Percentiles rank a stretch among this genome's conserved stretches.
Evolutionary conservation across 495 filamentous ascomycete species (phyloP).

Genomic region (Ramalina peruviana): DNA sequence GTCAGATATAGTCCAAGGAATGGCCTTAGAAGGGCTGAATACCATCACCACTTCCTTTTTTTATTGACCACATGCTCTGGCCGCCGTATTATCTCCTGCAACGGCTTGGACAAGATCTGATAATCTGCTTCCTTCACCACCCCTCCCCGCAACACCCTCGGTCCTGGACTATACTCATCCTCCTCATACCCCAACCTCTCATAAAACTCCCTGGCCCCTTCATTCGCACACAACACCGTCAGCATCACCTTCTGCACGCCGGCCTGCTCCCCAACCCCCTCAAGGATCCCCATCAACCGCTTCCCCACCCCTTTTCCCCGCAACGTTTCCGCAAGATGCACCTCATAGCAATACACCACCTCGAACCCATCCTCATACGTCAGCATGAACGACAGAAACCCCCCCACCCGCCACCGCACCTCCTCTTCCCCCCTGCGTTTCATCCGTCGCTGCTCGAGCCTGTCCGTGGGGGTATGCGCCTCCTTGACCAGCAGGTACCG

Average conservation of each 20-base stretch:
- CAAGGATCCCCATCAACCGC: conserved; percentile 28
- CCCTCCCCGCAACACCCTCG: conserved; percentile 48
- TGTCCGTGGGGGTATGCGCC: background rate
- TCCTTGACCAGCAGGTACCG: conserved; percentile 44
- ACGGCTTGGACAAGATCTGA: conserved; percentile 52
- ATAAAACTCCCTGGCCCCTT: conserved; percentile 50
- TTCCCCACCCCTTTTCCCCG: conserved; percentile 34
- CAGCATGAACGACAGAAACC: conserved; percentile 72
- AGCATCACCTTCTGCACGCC: conserved; percentile 65
- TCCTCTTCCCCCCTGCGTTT: background rate
- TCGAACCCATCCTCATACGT: conserved; percentile 62
- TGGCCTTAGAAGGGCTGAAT: background rate
- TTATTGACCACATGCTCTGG: background rate
- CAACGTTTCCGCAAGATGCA: conserved; percentile 48
- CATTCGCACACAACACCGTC: conserved; percentile 64
- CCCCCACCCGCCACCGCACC: conserved; percentile 19
- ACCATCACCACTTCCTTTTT: background rate
- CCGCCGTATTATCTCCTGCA: conserved; percentile 14
- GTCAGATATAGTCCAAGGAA: conserved; percentile 51
- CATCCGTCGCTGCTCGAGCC: background rate
- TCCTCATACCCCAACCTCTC: conserved; percentile 47
- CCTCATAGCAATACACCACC: conserved; percentile 80
- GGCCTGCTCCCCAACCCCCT: conserved; percentile 28
- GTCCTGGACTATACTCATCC: conserved; percentile 52
- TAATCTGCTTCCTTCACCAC: conserved; percentile 53